Base-by-base conservation (phyloP, 129 eudicot genomes). In the Helianthus tuberosus region DNA sequence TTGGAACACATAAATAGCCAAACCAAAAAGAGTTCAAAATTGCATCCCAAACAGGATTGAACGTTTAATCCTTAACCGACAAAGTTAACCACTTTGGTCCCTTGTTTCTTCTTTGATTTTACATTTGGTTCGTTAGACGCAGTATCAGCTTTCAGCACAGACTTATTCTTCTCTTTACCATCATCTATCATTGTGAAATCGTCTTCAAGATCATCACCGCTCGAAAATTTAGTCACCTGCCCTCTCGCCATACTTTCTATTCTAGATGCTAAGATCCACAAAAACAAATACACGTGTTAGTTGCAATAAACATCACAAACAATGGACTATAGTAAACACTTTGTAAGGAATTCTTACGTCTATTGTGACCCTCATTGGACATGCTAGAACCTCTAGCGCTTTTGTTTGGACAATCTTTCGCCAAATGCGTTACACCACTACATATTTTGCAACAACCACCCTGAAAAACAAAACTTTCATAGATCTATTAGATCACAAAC, bases 361-460 rank as follows among this genome's bases (percentile, higher is more conserved):
- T 72, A 67, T 74, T 80, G 50, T 81, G 81, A 72, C 67, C 5
- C 51, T 82, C 83, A 32, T 27, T 71, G 13, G 36, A 66, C 58
- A 79, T 68, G 76, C 32, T 36, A 4, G 82, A 79, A 35, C 73
- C 66, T 76, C 79, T 81, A 74, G 1, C 53, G 79, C 77, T 68
- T 83, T 90, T 94, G 69, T 84, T 64, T 52, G 97, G 98, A 82
- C 98, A 94, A 85, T 90, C 97, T 80, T 73, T 86, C 2, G 96
- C 96, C 82, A 94, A 80, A 94, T 94, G 98, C 36, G 98, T 94
- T 38, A 90, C 85, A 16, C 92, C 96, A 14, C 88, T 86, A 82
- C 98, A 94, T 75, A 94, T 83, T 82, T 94, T 90, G 81, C 98
- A 94, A 66, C 89, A 83, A 20, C 98, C 98, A 1, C 98, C 98